Percentiles rank a stretch among this genome's conserved stretches.
Conservation (phyloP, 2,329 filamentous ascomycete genomes). For the Curvularia verruculosa region DNA sequence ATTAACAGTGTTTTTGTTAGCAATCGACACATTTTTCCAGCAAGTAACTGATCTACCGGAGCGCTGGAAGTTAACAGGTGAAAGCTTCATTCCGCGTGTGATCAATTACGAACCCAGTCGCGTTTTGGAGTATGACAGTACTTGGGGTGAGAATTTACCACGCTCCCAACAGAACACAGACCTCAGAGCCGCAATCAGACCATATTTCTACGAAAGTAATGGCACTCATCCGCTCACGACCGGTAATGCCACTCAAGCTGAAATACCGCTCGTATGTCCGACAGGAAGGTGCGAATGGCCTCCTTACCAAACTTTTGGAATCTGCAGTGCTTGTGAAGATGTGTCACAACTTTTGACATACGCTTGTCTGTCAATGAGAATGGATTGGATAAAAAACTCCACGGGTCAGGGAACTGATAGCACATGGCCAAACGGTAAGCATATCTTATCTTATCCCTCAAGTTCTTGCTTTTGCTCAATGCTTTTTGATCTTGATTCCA, state of each 20-base stretch:
- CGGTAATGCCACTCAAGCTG: constrained; percentile 26
- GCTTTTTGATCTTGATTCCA: no score
- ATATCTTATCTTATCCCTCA: no score
- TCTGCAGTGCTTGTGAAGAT: constrained; percentile 34
- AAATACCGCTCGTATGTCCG: constrained; percentile 34
- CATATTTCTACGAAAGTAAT: constrained; percentile 28
- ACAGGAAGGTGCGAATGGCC: constrained; percentile 34
- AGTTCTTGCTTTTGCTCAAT: no score
- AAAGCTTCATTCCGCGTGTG: constrained; percentile 23
- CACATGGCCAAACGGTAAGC: no score
- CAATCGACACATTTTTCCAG: constrained; percentile 41
- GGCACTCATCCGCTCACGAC: constrained; percentile 20
- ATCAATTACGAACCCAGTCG: constrained; percentile 14
- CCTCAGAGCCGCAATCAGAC: no score
- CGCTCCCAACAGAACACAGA: no score
- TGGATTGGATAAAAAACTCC: constrained; percentile 26
- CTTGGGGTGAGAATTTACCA: no score
- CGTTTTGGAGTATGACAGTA: no score
- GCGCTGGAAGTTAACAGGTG: constrained; percentile 12
- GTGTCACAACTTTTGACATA: constrained; percentile 22
- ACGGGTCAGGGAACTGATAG: constrained; percentile 6
- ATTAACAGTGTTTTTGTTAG: constrained; percentile 30
- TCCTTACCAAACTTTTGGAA: constrained; percentile 26
- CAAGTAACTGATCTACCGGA: constrained; percentile 28
- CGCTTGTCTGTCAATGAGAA: constrained; percentile 17